Evolutionary conservation across 2,329 filamentous ascomycete species (phyloP).

Genomic region (Aspergillus caelatus): DNA sequence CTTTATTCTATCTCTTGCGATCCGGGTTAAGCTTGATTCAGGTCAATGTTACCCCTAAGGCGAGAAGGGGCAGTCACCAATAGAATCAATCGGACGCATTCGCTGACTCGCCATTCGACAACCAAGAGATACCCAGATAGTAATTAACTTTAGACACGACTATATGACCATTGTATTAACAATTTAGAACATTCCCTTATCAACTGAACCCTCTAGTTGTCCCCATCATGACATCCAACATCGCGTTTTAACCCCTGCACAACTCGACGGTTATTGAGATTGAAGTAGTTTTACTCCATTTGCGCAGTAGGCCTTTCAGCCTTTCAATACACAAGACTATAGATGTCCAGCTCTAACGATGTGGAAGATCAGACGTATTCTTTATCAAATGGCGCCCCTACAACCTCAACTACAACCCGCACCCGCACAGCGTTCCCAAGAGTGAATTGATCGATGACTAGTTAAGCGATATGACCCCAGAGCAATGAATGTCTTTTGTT

Average conservation of each 20-base stretch:
- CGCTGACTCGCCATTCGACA: too few species aligned
- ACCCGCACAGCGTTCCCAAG: constrained; percentile 11
- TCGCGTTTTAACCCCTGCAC: neutral
- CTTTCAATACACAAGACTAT: neutral
- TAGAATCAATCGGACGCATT: too few species aligned
- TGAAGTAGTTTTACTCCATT: constrained; percentile 34
- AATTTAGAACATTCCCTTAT: neutral
- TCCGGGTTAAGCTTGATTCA: too few species aligned
- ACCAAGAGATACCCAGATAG: too few species aligned
- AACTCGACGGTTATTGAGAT: constrained; percentile 20
- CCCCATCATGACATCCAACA: neutral
- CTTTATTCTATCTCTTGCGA: too few species aligned
- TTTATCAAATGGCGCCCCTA: constrained; percentile 41
- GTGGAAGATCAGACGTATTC: constrained; percentile 39
- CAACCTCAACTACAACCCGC: constrained; percentile 35
- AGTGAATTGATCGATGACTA: constrained; percentile 21
- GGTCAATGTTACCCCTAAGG: too few species aligned
- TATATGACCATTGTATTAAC: too few species aligned
- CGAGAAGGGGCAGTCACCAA: too few species aligned
- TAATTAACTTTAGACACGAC: too few species aligned
- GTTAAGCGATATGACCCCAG: constrained; percentile 25
- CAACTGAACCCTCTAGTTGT: neutral
- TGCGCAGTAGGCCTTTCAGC: constrained; percentile 29
- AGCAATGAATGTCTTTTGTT: constrained; percentile 31
- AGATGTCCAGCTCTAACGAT: neutral